These are phyloP conservation scores for Sanguinoderma infundibulare DNA, from an alignment of 1,284 basidiomycete species.

Conservation along the genomic window DNA sequence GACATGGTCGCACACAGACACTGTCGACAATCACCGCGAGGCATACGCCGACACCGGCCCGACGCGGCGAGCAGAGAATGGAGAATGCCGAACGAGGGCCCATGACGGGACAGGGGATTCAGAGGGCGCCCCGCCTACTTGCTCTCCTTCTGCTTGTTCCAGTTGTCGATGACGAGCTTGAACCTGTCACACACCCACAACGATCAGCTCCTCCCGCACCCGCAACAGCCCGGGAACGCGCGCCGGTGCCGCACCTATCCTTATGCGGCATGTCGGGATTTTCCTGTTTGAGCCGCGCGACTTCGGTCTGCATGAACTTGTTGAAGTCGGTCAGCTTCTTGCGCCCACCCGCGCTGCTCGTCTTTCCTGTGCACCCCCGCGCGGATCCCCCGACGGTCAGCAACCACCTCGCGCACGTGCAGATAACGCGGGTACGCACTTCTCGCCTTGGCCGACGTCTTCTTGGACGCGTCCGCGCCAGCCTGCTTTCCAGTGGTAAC, in stretches of 20 bases:
- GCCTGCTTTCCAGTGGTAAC: conserved; percentile 26
- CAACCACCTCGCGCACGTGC: background rate
- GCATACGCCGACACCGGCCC: background rate
- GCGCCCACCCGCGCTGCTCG: conserved; percentile 41
- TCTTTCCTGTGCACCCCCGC: conserved; percentile 39
- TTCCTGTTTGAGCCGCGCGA: conserved; percentile 73
- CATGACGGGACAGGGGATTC: background rate
- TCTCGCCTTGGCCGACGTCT: conserved; percentile 20
- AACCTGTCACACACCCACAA: conserved; percentile 50
- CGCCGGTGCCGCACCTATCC: conserved; percentile 57
- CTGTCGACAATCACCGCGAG: background rate
- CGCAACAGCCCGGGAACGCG: conserved; percentile 2
- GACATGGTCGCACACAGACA: conserved; percentile 3
- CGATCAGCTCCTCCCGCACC: conserved; percentile 1
- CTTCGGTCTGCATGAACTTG: conserved; percentile 80
- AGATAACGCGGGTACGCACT: conserved; percentile 16
- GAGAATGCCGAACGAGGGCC: conserved; percentile 1
- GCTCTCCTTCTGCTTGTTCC: conserved; percentile 75
- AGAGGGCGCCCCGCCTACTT: conserved; percentile 43
- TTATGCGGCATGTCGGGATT: conserved; percentile 72
- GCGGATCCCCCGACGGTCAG: conserved; percentile 25
- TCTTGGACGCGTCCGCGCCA: conserved; percentile 30
- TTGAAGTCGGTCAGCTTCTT: conserved; percentile 74
- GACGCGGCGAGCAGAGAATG: background rate
- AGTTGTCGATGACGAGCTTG: conserved; percentile 75